Conservation (phyloP, 1,139 yeast genomes). For the Geotrichum reessii region DNA sequence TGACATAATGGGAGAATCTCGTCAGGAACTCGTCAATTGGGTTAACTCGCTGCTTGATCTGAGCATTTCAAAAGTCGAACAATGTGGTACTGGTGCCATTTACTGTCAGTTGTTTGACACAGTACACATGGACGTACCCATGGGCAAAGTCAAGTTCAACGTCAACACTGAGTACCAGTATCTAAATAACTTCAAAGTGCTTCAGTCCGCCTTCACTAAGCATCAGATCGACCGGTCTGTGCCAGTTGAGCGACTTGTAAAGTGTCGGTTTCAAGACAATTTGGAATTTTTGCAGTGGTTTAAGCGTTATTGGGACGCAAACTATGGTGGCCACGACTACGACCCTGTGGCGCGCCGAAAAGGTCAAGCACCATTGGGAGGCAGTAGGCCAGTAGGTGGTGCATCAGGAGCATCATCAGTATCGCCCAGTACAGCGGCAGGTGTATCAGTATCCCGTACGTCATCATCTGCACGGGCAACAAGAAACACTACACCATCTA, state of each 20-base stretch:
- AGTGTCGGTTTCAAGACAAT: slow-evolving; percentile 90
- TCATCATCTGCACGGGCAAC: slow-evolving; percentile 13
- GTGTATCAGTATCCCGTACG: slow-evolving; percentile 4
- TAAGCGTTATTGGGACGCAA: slow-evolving; percentile 73
- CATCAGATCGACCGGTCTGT: slow-evolving; percentile 69
- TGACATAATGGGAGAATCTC: slow-evolving; percentile 54
- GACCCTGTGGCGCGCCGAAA: slow-evolving; percentile 59
- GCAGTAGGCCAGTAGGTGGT: neutral
- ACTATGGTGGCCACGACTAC: slow-evolving; percentile 56
- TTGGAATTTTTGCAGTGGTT: slow-evolving; percentile 92
- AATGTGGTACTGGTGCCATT: slow-evolving; percentile 93
- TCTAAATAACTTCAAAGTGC: slow-evolving; percentile 72
- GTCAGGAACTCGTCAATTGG: slow-evolving; percentile 84
- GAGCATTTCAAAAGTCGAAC: slow-evolving; percentile 73
- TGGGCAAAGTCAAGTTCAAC: slow-evolving; percentile 67
- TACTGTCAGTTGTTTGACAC: slow-evolving; percentile 90
- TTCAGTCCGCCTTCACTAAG: slow-evolving; percentile 69
- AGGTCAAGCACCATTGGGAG: slow-evolving; percentile 24
- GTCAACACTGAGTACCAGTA: slow-evolving; percentile 71
- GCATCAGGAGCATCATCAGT: slow-evolving; percentile 5
- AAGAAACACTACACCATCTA: slow-evolving; percentile 21
- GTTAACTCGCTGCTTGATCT: slow-evolving; percentile 64
- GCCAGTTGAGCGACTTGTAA: slow-evolving; percentile 74
- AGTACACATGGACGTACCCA: slow-evolving; percentile 73
- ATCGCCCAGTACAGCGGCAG: slow-evolving; percentile 1